Percentiles rank a stretch among this genome's conserved stretches.
Evolutionary conservation across 805 yeast genomes (phyloP).

Genomic region (Lipomyces starkeyi): DNA sequence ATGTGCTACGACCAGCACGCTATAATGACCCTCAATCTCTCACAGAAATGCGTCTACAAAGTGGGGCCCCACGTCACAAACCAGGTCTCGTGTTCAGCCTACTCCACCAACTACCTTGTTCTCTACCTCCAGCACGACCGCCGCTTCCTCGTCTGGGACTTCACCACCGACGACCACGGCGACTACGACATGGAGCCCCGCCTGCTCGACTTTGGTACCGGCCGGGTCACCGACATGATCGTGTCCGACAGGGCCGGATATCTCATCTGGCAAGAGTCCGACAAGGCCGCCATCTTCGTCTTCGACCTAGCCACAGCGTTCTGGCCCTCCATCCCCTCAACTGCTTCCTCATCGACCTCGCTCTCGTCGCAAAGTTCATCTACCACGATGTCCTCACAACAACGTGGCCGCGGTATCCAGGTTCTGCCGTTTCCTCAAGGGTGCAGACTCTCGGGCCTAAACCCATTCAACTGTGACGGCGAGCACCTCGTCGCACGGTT

Average conservation of each 20-base stretch:
- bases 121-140: constrained; percentile 30
- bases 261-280: constrained; percentile 34
- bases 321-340: not conserved
- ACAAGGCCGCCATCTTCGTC: constrained; percentile 35
- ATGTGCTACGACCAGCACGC: constrained; percentile 33
- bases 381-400: not conserved
- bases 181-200: constrained; percentile 21
- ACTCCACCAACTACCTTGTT: constrained; percentile 30
- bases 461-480: constrained; percentile 37
- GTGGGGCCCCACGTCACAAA: constrained; percentile 23
- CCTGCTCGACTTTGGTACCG: constrained; percentile 29
- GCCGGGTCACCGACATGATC: constrained; percentile 26
- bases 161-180: constrained; percentile 7
- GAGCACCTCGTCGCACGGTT: constrained; percentile 37
- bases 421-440: constrained; percentile 29
- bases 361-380: not conserved
- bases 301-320: constrained; percentile 23
- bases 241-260: constrained; percentile 28
- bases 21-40: constrained; percentile 23
- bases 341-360: constrained; percentile 4
- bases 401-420: constrained; percentile 6
- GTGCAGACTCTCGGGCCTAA: constrained; percentile 28
- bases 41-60: constrained; percentile 13
- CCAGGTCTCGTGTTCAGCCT: constrained; percentile 35
- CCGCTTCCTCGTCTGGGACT: constrained; percentile 35